Evolutionary conservation across 345 rosid species (phyloP).

Genomic region (Jatropha curcas): DNA sequence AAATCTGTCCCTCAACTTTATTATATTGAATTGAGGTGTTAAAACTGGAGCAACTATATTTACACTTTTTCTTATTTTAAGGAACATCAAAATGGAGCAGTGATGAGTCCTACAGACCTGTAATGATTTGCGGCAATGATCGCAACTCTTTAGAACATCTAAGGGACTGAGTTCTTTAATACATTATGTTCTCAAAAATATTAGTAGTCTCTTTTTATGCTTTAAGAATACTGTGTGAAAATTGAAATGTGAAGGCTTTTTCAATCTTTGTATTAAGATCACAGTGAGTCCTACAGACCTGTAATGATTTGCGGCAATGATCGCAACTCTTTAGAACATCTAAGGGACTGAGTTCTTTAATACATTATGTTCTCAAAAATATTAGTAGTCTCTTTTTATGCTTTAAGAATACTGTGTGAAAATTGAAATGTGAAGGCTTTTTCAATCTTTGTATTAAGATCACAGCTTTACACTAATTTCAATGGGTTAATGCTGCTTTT

Average conservation of each 20-base stretch:
- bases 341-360: conserved; percentile 87
- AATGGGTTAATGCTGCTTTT: background rate
- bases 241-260: background rate
- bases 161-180: conserved; percentile 81
- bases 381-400: background rate
- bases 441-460: background rate
- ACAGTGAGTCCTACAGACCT: conserved; percentile 78
- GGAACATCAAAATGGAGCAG: background rate
- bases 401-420: background rate
- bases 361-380: background rate
- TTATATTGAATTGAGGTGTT: conserved; percentile 19
- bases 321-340: conserved; percentile 80
- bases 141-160: conserved; percentile 79
- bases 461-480: background rate
- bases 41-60: conserved; percentile 47
- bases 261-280: background rate
- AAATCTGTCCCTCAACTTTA: background rate
- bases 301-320: conserved; percentile 90
- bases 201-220: background rate
- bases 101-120: conserved; percentile 82
- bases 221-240: background rate
- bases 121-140: conserved; percentile 89
- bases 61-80: background rate
- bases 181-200: no score
- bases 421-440: background rate